phyloP scores from a whole-genome alignment of 1,284 basidiomycete species.

The Sanghuangporus weigelae region DNA sequence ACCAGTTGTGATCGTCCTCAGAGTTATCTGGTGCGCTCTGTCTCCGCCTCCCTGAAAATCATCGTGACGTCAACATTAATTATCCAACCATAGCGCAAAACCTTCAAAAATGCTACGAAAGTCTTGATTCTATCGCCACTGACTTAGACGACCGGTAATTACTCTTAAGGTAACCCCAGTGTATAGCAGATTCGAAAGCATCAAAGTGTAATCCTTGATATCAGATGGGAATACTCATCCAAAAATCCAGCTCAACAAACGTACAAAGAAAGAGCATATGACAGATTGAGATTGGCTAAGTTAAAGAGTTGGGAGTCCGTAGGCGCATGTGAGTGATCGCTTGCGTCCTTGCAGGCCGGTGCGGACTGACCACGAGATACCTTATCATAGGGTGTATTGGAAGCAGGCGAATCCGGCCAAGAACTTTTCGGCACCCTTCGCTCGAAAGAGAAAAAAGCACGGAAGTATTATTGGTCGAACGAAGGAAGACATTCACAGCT shows the following conservation, averaged over 20 bases:
- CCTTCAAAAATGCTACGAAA: background rate
- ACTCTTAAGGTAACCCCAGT: no score
- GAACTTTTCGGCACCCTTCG: background rate
- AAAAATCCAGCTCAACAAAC: no score
- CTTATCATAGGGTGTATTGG: background rate
- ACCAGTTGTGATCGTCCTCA: background rate
- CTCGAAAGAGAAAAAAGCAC: background rate
- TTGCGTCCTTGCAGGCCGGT: no score
- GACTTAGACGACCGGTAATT: no score
- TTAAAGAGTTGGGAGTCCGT: no score
- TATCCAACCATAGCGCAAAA: background rate
- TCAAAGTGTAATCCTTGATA: background rate
- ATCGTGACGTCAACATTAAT: constrained; percentile 1
- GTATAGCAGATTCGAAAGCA: background rate
- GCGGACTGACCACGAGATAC: no score
- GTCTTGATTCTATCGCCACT: no score
- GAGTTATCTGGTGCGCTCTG: constrained; percentile 10
- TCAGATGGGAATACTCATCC: background rate
- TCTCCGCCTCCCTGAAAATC: constrained; percentile 18
- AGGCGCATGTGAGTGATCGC: no score
- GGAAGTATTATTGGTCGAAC: background rate
- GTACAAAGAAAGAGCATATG: no score
- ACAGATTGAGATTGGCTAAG: no score
- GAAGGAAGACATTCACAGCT: no score
- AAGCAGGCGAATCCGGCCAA: background rate